phyloP scores from a whole-genome alignment of 1,139 yeast genomes.

The Diutina ranongensis region DNA sequence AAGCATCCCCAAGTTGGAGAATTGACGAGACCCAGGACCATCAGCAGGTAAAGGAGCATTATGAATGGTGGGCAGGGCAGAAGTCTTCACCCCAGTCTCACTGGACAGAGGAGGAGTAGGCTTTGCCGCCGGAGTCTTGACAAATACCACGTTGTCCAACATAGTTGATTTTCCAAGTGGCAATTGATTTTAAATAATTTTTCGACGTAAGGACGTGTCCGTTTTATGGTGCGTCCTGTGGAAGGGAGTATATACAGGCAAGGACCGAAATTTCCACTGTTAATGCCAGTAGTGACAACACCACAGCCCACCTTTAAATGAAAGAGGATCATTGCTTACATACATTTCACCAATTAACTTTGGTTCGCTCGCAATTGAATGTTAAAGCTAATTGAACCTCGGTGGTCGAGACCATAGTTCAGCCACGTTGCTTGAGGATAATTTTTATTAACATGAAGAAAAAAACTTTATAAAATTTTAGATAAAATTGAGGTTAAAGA shows the following conservation, averaged over 20 bases:
- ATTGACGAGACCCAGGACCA: constrained; percentile 76
- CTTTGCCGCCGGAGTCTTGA: constrained; percentile 43
- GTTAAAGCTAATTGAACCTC: no score
- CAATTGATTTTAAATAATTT: neutral
- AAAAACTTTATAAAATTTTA: no score
- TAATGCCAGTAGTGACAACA: no score
- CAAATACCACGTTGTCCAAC: constrained; percentile 19
- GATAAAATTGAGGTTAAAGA: no score
- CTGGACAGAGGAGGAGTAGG: constrained; percentile 36
- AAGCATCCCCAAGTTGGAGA: constrained; percentile 50
- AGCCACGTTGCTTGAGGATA: no score
- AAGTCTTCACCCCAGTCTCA: constrained; percentile 49
- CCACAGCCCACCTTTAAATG: no score
- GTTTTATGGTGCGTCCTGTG: neutral
- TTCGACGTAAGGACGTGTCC: neutral
- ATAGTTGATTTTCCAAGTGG: neutral
- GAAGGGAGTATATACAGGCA: neutral
- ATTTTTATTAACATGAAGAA: no score
- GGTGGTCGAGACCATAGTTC: no score
- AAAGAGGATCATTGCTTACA: no score
- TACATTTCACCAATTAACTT: no score
- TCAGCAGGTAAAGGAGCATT: constrained; percentile 89
- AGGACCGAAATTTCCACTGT: neutral
- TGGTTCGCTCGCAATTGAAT: no score
- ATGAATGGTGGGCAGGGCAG: constrained; percentile 61